Percentiles rank a stretch among this genome's conserved stretches.
phyloP scores from a whole-genome alignment of 352 stramenopile species.

The Aphanomyces invadans region DNA sequence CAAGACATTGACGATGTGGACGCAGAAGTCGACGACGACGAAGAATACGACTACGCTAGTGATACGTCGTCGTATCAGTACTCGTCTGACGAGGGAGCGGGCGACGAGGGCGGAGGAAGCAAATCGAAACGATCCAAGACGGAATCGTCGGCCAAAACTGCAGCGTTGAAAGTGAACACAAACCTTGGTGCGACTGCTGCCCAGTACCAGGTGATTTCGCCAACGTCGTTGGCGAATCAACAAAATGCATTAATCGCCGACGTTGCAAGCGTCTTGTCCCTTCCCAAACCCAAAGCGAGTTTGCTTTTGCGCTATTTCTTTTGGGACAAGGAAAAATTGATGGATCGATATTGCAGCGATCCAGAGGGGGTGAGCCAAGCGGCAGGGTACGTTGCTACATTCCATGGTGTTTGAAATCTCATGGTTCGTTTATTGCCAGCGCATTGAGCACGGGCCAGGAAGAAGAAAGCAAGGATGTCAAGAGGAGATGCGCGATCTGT shows the following conservation, averaged over 20 bases:
- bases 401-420: not conserved
- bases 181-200: not conserved
- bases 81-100: conserved; percentile 5
- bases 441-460: conserved; percentile 1
- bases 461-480: not conserved
- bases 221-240: not conserved
- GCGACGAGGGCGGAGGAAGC: not conserved
- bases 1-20: not conserved
- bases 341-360: conserved; percentile 80
- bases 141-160: not conserved
- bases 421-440: not conserved
- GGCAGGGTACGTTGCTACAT: conserved; percentile 5
- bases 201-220: conserved; percentile 18
- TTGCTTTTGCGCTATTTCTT: conserved; percentile 75
- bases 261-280: conserved; percentile 25
- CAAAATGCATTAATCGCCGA: conserved; percentile 15
- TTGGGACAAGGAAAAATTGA: conserved; percentile 88
- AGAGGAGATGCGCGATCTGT: conserved; percentile 91
- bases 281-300: conserved; percentile 25
- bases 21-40: not conserved
- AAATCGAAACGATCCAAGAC: conserved; percentile 6
- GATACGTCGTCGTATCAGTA: conserved; percentile 18
- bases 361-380: conserved; percentile 34
- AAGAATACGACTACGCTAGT: conserved; percentile 16
- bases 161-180: not conserved